Base-by-base conservation (phyloP, 306 rosid genomes). In the Sindora glabra region DNA sequence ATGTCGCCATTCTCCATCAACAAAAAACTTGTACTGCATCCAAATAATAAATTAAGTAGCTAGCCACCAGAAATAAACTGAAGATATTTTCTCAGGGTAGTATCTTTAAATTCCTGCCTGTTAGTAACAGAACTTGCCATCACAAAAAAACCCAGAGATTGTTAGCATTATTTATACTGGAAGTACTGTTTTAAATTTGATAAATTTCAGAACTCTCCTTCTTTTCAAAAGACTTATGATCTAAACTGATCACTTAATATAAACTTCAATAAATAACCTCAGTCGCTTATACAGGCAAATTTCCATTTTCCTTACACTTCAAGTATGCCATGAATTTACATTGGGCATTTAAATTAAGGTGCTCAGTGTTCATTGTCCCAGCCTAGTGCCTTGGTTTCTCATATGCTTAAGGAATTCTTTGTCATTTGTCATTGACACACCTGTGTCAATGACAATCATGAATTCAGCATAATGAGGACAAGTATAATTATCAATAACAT, bases 1-100 rank as follows among this genome's bases (percentile, higher is more conserved):
- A 42, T 94, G 86, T 57, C 85, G 80, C 99, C 99, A 94, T 69
- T 84, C 94, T 65, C 95, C 96, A 80, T 94, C 99, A 67, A 94
- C 97, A 77, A 41, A 94, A 79, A 94, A 94, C 70, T 94, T 94
- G 83, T 79, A 94, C 99, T 94, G 97, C 92, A 84, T 55, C 18
- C 46, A 63, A 62, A 68, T 65, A 56, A 63, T 27, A 17, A 53
- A 19, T 56, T 52, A 49, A 73, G 75, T 16, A 73, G 66, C 30
- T 26, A 46, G 51, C 33, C 65, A 57, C 65, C 26, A 63, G 42
- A 50, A 59, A 45, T 23, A 74, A 60, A 29, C 19, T 29, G 42
- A 54, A 48, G 60, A 58, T 25, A 39, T 46, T 44, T 51, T 48
- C 57, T 59, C 50, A 46, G 18, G 15, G 40, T 58, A 30, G 47